Conservation (phyloP, 495 filamentous ascomycete genomes). For the Xylaria cubensis region DNA sequence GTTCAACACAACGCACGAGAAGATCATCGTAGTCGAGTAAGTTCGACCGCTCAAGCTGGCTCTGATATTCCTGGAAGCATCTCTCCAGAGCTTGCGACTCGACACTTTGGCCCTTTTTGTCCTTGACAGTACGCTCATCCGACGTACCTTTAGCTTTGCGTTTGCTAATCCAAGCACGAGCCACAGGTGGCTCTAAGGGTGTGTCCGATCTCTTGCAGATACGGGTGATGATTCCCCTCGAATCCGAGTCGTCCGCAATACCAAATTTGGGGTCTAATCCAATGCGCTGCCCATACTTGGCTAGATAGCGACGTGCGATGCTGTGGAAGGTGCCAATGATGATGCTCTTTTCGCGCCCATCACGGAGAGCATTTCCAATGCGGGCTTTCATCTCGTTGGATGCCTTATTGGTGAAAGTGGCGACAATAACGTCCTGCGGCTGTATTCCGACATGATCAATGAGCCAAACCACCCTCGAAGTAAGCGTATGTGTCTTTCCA, state of each 20-base stretch:
- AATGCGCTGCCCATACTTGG: slow-evolving; percentile 84
- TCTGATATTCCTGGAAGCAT: slow-evolving; percentile 82
- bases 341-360: slow-evolving; percentile 76
- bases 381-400: slow-evolving; percentile 94
- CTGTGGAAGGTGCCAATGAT: slow-evolving; percentile 97
- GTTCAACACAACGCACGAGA: slow-evolving; percentile 80
- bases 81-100: slow-evolving; percentile 76
- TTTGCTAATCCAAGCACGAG: slow-evolving; percentile 80
- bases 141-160: slow-evolving; percentile 76
- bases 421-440: slow-evolving; percentile 93
- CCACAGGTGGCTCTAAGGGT: slow-evolving; percentile 70
- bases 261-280: slow-evolving; percentile 84
- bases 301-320: slow-evolving; percentile 85
- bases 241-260: slow-evolving; percentile 90
- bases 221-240: slow-evolving; percentile 74
- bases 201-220: slow-evolving; percentile 78
- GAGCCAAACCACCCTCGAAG: slow-evolving; percentile 93
- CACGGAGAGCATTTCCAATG: slow-evolving; percentile 77
- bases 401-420: slow-evolving; percentile 97
- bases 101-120: slow-evolving; percentile 54
- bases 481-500: slow-evolving; percentile 97
- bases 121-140: slow-evolving; percentile 42
- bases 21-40: slow-evolving; percentile 96
- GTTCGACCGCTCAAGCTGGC: slow-evolving; percentile 74
- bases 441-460: slow-evolving; percentile 76